A percentile compares a stretch with the other conserved stretches of the same genome.
These are phyloP conservation scores for Pichia sp. DNA, from an alignment of 1,139 yeast species.

Conservation along the genomic window DNA sequence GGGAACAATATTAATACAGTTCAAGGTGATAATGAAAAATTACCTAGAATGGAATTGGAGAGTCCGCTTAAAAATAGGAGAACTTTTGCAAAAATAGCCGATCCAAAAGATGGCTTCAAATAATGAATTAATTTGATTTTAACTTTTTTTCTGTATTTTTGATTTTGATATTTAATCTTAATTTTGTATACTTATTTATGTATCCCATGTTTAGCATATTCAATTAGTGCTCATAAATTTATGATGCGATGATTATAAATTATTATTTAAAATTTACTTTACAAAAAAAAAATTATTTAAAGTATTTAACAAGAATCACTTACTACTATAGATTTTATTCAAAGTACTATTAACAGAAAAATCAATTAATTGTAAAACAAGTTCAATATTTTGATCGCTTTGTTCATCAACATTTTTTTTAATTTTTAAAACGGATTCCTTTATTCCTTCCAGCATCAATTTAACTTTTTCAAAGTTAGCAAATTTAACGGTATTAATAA, in stretches of 20 bases:
- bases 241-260: no score
- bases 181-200: no score
- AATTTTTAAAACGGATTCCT: background rate
- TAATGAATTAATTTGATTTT: no score
- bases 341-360: slow-evolving; percentile 1
- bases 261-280: no score
- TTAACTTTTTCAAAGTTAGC: background rate
- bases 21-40: slow-evolving; percentile 7
- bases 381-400: background rate
- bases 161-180: no score
- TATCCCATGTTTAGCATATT: no score
- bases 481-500: slow-evolving; percentile 41
- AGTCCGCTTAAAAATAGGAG: slow-evolving; percentile 27
- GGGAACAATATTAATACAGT: slow-evolving; percentile 8
- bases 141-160: no score
- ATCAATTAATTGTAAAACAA: slow-evolving; percentile 6
- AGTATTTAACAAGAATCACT: no score
- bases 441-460: slow-evolving; percentile 1
- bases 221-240: no score
- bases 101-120: slow-evolving; percentile 39
- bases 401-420: background rate
- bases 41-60: slow-evolving; percentile 22
- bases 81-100: slow-evolving; percentile 30
- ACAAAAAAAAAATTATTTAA: no score
- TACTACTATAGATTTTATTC: no score